Base-by-base conservation (phyloP, 345 rosid genomes). In the Psidium guajava region DNA sequence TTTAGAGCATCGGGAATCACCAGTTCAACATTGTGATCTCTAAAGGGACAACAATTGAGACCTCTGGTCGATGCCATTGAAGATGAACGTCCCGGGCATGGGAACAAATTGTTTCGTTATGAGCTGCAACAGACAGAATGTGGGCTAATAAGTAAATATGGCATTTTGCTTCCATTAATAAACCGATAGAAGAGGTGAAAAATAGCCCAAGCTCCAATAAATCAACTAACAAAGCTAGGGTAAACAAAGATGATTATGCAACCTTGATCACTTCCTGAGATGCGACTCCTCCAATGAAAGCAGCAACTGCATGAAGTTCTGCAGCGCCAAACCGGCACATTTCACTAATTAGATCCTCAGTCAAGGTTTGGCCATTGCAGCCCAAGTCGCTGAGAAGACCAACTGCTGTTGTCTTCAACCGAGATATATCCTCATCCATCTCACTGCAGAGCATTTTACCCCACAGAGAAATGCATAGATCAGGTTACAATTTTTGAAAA, bases 181-280 rank as follows among this genome's bases (percentile, higher is more conserved):
- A 51, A 81, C 32, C 56, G 7, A 81, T 14, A 49, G 22, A 81
- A 22, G 32, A 81, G 56, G 42, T 15, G 55, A 81, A 13, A 16
- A 32, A 53, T 15, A 77, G 51, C 47, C 47, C 11, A 0, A 36
- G 47, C 47, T 32, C 16, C 5, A 4, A 49, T 57, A 36, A 32
- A 36, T 20, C n/a, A 77, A 27, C 47, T 12, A 59, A 25, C 5
- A 21, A 40, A 54, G 81, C 47, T 32, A 81, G 57, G 57, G 82
- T 84, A 84, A 86, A 58, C 44, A 57, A 21, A 86, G 27, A 64
- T 75, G 49, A 84, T 51, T 32, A 58, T 82, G 86, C 24, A 73
- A 97, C 98, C 98, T 96, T 96, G 87, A 97, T 97, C 86, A 90
- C 97, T 93, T 97, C 99, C 88, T 97, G 99, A 3, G 99, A 94